A percentile compares a stretch with the other conserved stretches of the same genome.
These are phyloP conservation scores for Mycena citricolor DNA, from an alignment of 1,284 basidiomycete genomes.

Conservation along the genomic window DNA sequence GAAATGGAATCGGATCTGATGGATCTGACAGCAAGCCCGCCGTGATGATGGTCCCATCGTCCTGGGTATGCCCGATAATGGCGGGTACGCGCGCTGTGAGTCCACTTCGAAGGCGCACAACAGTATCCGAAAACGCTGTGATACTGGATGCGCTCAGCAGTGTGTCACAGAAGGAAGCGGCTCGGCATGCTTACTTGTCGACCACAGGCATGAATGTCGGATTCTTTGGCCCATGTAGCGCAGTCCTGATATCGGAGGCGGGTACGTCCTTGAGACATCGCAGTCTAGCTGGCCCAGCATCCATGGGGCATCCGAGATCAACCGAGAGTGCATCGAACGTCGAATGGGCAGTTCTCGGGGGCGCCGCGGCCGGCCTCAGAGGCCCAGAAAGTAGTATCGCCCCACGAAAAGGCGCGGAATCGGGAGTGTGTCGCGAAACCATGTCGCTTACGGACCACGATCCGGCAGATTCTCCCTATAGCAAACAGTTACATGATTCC, in stretches of 20 bases:
- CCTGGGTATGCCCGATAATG: conserved; percentile 18
- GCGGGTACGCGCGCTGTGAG: conserved; percentile 18
- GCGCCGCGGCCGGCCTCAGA: neutral
- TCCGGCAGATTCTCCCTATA: conserved; percentile 24
- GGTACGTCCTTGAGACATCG: conserved; percentile 18
- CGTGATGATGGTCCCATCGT: conserved; percentile 23
- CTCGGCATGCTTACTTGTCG: conserved; percentile 15
- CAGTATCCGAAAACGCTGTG: conserved; percentile 16
- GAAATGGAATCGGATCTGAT: neutral
- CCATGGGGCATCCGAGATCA: conserved; percentile 15
- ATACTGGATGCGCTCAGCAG: conserved; percentile 6
- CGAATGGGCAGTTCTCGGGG: conserved; percentile 6
- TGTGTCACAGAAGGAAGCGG: neutral
- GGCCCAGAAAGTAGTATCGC: conserved; percentile 13
- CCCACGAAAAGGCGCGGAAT: conserved; percentile 16
- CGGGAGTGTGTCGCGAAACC: conserved; percentile 12
- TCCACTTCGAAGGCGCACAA: conserved; percentile 17
- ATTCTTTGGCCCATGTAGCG: conserved; percentile 13
- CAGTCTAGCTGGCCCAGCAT: conserved; percentile 14
- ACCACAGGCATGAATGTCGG: conserved; percentile 13
- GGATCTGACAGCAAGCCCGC: conserved; percentile 13
- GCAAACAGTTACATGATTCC: neutral
- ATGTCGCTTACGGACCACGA: conserved; percentile 15
- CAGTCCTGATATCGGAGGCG: conserved; percentile 13
- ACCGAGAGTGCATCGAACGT: conserved; percentile 17